Evolutionary conservation across 768 basidiomycete species (phyloP).

Genomic region (Termitomyces sp.): DNA sequence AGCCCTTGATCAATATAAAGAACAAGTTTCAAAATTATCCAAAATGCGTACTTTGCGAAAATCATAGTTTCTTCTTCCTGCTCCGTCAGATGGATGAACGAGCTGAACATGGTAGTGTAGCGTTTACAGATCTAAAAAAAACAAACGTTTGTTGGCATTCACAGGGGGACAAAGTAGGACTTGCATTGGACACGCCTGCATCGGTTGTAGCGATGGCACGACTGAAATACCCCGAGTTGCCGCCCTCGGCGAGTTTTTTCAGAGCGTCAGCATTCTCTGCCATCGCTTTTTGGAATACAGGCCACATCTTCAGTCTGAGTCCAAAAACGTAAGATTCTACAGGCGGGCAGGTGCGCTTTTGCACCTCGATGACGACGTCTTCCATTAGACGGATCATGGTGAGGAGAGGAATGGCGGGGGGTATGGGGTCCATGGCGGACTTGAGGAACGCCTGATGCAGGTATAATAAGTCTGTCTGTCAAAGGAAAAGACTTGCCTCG

Average conservation of each 20-base stretch:
- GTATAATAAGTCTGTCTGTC: neutral
- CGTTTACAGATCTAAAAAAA: slow-evolving; percentile 56
- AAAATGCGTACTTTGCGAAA: slow-evolving; percentile 79
- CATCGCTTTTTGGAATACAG: slow-evolving; percentile 87
- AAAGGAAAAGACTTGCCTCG: slow-evolving; percentile 40
- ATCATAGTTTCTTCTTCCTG: slow-evolving; percentile 95
- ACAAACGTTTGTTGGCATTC: no score
- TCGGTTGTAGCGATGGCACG: slow-evolving; percentile 64
- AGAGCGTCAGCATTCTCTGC: slow-evolving; percentile 77
- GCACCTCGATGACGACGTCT: slow-evolving; percentile 66
- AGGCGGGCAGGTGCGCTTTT: slow-evolving; percentile 72
- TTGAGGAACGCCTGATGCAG: slow-evolving; percentile 66
- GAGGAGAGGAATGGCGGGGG: slow-evolving; percentile 71
- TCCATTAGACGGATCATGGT: slow-evolving; percentile 92
- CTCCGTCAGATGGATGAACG: slow-evolving; percentile 73
- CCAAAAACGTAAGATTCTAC: slow-evolving; percentile 78
- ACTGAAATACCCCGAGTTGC: slow-evolving; percentile 55
- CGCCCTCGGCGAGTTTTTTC: slow-evolving; percentile 77
- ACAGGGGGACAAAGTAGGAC: no score
- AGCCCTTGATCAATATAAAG: neutral
- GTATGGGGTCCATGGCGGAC: slow-evolving; percentile 64
- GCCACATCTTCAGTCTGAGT: slow-evolving; percentile 87
- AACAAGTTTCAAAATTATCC: neutral
- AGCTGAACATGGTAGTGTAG: slow-evolving; percentile 79
- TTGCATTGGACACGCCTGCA: slow-evolving; percentile 53